These are phyloP conservation scores for Blastocystis sp. DNA, from an alignment of 352 stramenopile species.

Conservation along the genomic window DNA sequence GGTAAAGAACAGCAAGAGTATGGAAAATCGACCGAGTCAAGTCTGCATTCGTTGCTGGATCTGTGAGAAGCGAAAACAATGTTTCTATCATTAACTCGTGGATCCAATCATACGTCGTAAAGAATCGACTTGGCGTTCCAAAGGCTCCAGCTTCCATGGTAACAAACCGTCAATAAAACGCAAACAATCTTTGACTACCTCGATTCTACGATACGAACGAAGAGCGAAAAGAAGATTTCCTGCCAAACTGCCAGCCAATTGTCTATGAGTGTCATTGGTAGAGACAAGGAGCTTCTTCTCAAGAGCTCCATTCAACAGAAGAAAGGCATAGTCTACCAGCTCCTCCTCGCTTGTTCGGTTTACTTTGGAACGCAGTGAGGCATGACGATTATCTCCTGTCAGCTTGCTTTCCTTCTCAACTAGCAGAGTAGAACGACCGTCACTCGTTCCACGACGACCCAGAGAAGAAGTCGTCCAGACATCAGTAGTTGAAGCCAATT, in stretches of 20 bases:
- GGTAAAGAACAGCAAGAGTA: not conserved
- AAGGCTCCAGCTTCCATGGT: not conserved
- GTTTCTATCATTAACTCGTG: not conserved
- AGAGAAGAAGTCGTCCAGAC: not conserved
- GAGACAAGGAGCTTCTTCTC: not conserved
- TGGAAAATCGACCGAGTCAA: constrained; percentile 43
- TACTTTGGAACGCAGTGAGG: not conserved
- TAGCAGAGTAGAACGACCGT: constrained; percentile 12
- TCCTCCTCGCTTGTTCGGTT: constrained; percentile 43
- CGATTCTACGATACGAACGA: not conserved
- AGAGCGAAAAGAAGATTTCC: constrained; percentile 3
- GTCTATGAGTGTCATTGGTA: not conserved
- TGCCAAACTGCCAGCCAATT: not conserved
- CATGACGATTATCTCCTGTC: not conserved
- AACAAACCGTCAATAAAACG: not conserved
- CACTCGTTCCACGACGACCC: not conserved
- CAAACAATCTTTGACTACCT: not conserved
- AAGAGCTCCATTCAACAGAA: not conserved
- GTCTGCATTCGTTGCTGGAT: not conserved
- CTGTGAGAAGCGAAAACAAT: constrained; percentile 4
- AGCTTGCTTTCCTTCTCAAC: constrained; percentile 1
- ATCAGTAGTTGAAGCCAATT: not conserved
- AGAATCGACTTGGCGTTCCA: constrained; percentile 1
- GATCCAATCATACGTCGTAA: not conserved
- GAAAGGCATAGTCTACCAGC: constrained; percentile 2